These are phyloP conservation scores for Syzygium malaccense DNA, from an alignment of 441 rosid genomes.

Conservation along the genomic window DNA sequence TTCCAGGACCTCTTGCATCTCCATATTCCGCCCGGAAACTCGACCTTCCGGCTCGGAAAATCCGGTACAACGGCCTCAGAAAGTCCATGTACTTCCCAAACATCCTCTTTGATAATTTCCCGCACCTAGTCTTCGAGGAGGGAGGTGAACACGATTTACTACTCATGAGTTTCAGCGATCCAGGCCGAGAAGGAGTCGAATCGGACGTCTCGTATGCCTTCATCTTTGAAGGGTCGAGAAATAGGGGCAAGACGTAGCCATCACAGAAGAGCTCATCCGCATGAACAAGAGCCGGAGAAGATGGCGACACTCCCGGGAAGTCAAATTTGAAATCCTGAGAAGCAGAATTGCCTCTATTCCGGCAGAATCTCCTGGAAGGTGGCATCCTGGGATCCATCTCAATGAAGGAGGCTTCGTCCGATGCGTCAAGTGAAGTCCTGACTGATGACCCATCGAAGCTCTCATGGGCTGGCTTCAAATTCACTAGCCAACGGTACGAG, in stretches of 20 bases:
- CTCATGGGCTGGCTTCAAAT: background rate
- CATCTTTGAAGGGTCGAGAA: background rate
- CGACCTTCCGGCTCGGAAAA: background rate
- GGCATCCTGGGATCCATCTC: constrained; percentile 15
- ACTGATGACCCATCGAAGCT: background rate
- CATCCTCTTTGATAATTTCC: background rate
- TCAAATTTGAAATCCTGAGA: constrained; percentile 4
- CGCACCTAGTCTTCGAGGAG: background rate
- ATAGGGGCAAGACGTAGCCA: constrained; percentile 9
- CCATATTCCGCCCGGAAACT: background rate
- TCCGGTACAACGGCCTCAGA: constrained; percentile 1
- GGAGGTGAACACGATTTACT: constrained; percentile 26
- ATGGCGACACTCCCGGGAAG: background rate
- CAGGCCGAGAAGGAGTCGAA: constrained; percentile 15
- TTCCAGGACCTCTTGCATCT: constrained; percentile 25
- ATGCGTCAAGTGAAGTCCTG: background rate
- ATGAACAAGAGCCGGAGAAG: background rate
- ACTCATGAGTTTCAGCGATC: constrained; percentile 18
- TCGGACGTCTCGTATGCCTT: background rate
- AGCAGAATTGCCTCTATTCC: background rate
- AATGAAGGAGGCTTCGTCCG: constrained; percentile 5
- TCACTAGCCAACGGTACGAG: constrained; percentile 14
- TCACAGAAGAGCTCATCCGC: constrained; percentile 14
- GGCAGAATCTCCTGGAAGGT: constrained; percentile 8
- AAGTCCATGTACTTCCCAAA: constrained; percentile 1